phyloP scores from a whole-genome alignment of 2,329 filamentous ascomycete species.

The Zymoseptoria ardabiliae region DNA sequence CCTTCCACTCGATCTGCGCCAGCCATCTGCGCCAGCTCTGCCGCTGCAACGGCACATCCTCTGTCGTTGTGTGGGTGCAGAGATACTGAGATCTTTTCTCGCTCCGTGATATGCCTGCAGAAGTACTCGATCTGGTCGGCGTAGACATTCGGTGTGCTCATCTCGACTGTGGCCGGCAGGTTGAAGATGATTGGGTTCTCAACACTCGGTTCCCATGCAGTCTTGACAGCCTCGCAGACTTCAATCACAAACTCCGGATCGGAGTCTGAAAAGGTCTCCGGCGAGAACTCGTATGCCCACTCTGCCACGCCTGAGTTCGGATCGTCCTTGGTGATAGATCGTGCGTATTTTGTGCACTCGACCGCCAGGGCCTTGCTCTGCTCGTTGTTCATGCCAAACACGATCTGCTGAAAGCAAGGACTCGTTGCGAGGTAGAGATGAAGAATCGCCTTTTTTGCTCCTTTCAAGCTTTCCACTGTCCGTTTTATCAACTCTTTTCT shows the following conservation, averaged over 20 bases:
- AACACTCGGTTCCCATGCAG: conserved; percentile 75
- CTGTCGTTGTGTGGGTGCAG: conserved; percentile 94
- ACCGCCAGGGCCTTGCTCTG: conserved; percentile 76
- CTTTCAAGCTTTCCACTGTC: conserved; percentile 81
- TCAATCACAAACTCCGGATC: conserved; percentile 72
- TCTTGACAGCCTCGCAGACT: conserved; percentile 89
- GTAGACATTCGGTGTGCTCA: conserved; percentile 90
- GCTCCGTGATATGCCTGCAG: conserved; percentile 72
- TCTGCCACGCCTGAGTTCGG: conserved; percentile 50
- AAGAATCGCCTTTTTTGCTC: conserved; percentile 86
- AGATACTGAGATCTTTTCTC: conserved; percentile 81
- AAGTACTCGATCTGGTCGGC: conserved; percentile 97
- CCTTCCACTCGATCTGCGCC: conserved; percentile 92
- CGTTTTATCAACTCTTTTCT: conserved; percentile 82
- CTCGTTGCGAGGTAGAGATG: conserved; percentile 96
- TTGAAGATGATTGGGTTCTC: conserved; percentile 91
- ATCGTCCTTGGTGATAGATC: conserved; percentile 81
- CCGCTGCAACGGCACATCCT: conserved; percentile 80
- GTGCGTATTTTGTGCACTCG: conserved; percentile 75
- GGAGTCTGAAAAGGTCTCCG: conserved; percentile 86
- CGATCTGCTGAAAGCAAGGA: conserved; percentile 85
- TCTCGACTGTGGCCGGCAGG: conserved; percentile 89
- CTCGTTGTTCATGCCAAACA: conserved; percentile 81
- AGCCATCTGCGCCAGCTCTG: conserved; percentile 92
- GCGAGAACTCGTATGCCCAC: conserved; percentile 78